Percentiles rank a stretch among this genome's conserved stretches.
phyloP scores from a whole-genome alignment of 305 asterid genomes.

The Fraxinus baroniana region DNA sequence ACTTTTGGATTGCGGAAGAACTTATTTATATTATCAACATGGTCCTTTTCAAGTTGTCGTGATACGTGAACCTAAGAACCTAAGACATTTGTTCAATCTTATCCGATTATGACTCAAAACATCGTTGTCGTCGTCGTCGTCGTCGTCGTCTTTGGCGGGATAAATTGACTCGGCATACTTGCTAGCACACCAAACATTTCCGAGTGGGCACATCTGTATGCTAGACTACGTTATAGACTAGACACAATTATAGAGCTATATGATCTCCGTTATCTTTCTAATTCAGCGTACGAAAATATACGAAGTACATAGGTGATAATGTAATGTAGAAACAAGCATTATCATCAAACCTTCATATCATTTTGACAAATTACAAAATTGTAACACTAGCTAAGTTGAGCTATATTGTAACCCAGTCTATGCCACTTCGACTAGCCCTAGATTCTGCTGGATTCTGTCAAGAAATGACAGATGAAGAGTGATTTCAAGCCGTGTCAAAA shows the following conservation, averaged over 20 bases:
- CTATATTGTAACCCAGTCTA: background rate
- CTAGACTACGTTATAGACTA: background rate
- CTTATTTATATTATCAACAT: background rate
- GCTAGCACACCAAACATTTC: background rate
- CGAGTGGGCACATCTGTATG: background rate
- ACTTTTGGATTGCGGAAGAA: background rate
- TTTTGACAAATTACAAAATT: background rate
- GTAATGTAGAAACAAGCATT: slow-evolving; percentile 17
- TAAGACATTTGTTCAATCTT: too few relatives aligned
- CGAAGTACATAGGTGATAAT: background rate
- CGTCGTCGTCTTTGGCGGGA: background rate
- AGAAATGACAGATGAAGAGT: background rate
- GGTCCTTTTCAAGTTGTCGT: background rate
- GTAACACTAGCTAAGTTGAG: background rate
- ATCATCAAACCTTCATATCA: background rate
- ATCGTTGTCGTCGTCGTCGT: too few relatives aligned
- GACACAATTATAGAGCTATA: background rate
- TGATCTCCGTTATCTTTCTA: background rate
- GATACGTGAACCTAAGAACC: too few relatives aligned
- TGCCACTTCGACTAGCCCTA: background rate
- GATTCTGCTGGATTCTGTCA: background rate
- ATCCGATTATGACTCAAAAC: background rate
- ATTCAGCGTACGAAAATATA: background rate
- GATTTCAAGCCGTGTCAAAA: slow-evolving; percentile 21
- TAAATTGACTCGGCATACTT: background rate